phyloP scores from a whole-genome alignment of 352 stramenopile species.

The Plasmopara halstedii region DNA sequence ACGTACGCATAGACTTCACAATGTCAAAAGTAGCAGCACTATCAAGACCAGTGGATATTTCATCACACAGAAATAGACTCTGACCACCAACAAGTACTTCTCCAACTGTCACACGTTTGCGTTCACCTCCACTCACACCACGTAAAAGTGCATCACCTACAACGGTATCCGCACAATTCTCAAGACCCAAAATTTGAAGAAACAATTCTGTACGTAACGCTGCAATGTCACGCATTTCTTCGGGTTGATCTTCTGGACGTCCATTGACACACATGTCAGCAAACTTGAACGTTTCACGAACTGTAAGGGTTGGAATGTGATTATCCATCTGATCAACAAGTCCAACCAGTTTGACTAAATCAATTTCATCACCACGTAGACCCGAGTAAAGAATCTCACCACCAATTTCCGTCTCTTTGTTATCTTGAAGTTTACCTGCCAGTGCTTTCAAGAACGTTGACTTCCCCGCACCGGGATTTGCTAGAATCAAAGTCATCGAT shows the following conservation, averaged over 20 bases:
- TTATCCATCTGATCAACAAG: constrained; percentile 42
- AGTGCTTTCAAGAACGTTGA: constrained; percentile 74
- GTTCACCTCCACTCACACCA: constrained; percentile 88
- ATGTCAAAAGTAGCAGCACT: constrained; percentile 50
- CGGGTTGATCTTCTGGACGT: constrained; percentile 37
- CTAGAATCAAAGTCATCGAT: constrained; percentile 52
- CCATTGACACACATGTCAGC: constrained; percentile 32
- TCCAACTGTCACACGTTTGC: constrained; percentile 83
- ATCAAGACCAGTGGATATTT: constrained; percentile 55
- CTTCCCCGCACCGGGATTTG: constrained; percentile 65
- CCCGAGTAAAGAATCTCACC: constrained; percentile 63
- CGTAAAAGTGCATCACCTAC: constrained; percentile 82
- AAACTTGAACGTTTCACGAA: constrained; percentile 26
- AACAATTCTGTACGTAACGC: constrained; percentile 56
- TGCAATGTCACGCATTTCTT: constrained; percentile 65
- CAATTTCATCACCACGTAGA: constrained; percentile 40
- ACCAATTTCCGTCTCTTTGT: constrained; percentile 33
- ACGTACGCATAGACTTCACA: constrained; percentile 41
- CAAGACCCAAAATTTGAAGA: constrained; percentile 80
- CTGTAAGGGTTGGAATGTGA: constrained; percentile 20
- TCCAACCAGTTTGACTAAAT: constrained; percentile 55
- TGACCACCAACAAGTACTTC: constrained; percentile 34
- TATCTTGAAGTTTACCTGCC: constrained; percentile 48
- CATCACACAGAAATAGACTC: constrained; percentile 73
- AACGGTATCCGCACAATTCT: constrained; percentile 86